A percentile compares a stretch with the other conserved stretches of the same genome.
phyloP scores from a whole-genome alignment of 1,139 yeast species.

The Yamadazyma sp. region DNA sequence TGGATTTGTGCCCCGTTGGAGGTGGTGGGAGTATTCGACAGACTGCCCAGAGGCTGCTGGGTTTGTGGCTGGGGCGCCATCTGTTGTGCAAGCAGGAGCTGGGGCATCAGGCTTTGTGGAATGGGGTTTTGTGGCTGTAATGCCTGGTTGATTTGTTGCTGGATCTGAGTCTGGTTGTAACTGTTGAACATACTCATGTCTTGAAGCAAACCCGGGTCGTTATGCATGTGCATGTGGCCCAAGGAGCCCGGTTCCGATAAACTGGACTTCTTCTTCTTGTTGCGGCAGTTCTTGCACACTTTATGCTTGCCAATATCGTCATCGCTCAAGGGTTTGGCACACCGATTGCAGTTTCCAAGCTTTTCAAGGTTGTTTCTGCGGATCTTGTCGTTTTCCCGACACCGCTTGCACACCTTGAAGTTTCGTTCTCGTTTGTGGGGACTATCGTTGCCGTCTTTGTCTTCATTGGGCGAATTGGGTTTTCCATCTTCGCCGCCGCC shows the following conservation, averaged over 20 bases:
- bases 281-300: conserved; percentile 54
- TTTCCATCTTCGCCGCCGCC: conserved; percentile 6
- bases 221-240: conserved; percentile 5
- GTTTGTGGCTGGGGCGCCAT: neutral
- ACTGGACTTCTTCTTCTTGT: conserved; percentile 45
- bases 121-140: conserved; percentile 17
- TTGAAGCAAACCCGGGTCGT: conserved; percentile 7
- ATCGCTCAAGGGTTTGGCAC: conserved; percentile 49
- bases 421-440: conserved; percentile 24
- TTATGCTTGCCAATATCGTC: conserved; percentile 53
- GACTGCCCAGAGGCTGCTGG: neutral
- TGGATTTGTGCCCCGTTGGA: neutral
- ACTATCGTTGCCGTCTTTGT: conserved; percentile 1
- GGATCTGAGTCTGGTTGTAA: conserved; percentile 13
- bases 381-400: conserved; percentile 60
- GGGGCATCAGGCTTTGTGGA: conserved; percentile 8
- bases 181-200: conserved; percentile 8
- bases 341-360: conserved; percentile 61
- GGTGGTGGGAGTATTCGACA: neutral
- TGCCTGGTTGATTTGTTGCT: conserved; percentile 17
- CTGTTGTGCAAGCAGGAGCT: neutral
- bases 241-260: conserved; percentile 4
- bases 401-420: conserved; percentile 61
- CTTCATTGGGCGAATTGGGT: neutral
- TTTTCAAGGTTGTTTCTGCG: conserved; percentile 56